Evolutionary conservation across 352 stramenopile species (phyloP), one percentile per base, ranked within the genome.

Genomic region (Thalassiosira exigua): DNA sequence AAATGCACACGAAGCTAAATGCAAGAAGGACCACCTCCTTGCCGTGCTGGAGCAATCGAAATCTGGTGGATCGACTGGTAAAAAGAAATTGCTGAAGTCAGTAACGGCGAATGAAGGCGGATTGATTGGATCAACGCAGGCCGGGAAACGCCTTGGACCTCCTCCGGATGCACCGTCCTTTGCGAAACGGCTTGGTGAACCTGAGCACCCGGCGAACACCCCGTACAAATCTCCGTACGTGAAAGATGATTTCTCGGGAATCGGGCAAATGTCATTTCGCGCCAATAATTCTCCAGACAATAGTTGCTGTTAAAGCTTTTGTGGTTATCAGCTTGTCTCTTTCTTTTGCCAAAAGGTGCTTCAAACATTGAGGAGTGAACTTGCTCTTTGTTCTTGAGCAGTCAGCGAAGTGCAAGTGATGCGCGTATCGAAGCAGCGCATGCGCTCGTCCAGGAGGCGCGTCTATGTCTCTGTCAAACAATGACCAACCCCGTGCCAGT

Each of bases 1-100:
- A 39, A 74, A 72, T 70, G 71, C 76, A 19, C 27, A 29, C n/a
- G 65, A 84, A 26, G 69, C 76, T 19, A 84, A 81, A 17, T 50
- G 75, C 4, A 62, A 79, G 39, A 81, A 73, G 36, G 76, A 85
- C 68, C 41, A 51, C 12, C 32, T 81, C 0, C 42, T 77, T 36
- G 21, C 57, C 3, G 46, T 69, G 17, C 39, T 81, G 19, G 77
- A 82, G 19, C 24, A 75, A 46, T 78, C 70, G 0, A 77, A 66
- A 54, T 24, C 24, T n/a, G 52, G 62, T 29, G 66, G 70, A 3
- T 73, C 67, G 19, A 76, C 32, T 30, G 46, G 33, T 11, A 75
- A 78, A 1, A 67, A 69, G 54, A 79, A 74, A 36, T 21, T 82
- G 29, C 50, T 81, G 2, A 58, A 70, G 5, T 44, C 14, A 14